Conservation (phyloP, 1,284 basidiomycete species). For the Trametes polyzona region DNA sequence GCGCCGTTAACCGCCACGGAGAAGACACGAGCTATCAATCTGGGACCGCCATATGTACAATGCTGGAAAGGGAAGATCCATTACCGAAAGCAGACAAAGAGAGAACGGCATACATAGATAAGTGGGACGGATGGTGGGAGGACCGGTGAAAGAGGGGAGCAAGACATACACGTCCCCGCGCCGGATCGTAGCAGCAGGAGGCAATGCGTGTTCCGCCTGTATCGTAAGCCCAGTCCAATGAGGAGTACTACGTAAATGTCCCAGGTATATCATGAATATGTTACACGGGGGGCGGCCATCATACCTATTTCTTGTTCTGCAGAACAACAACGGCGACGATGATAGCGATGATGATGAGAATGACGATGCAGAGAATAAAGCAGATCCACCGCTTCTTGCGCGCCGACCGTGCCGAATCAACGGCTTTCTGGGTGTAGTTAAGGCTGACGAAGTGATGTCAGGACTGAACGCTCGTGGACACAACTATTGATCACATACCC, state of each 20-base stretch:
- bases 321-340: conserved; percentile 59
- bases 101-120: conserved; percentile 20
- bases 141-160: conserved; percentile 1
- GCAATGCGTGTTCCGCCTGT: conserved; percentile 9
- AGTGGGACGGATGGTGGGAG: conserved; percentile 10
- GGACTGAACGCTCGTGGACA: not conserved
- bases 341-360: conserved; percentile 67
- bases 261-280: conserved; percentile 19
- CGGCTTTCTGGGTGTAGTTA: conserved; percentile 84
- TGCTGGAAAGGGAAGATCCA: conserved; percentile 17
- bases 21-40: not conserved
- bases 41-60: not conserved
- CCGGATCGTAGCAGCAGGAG: conserved; percentile 1
- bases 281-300: conserved; percentile 7
- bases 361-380: conserved; percentile 61
- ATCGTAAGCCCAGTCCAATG: conserved; percentile 14
- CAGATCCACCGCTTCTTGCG: conserved; percentile 96
- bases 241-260: conserved; percentile 22
- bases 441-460: conserved; percentile 52
- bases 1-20: not conserved
- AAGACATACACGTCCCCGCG: conserved; percentile 3
- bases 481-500: conserved; percentile 58
- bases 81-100: conserved; percentile 9
- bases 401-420: conserved; percentile 84
- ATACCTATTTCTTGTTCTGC: conserved; percentile 38